phyloP scores from a whole-genome alignment of 352 stramenopile genomes.

The Pythium brachiatum region DNA sequence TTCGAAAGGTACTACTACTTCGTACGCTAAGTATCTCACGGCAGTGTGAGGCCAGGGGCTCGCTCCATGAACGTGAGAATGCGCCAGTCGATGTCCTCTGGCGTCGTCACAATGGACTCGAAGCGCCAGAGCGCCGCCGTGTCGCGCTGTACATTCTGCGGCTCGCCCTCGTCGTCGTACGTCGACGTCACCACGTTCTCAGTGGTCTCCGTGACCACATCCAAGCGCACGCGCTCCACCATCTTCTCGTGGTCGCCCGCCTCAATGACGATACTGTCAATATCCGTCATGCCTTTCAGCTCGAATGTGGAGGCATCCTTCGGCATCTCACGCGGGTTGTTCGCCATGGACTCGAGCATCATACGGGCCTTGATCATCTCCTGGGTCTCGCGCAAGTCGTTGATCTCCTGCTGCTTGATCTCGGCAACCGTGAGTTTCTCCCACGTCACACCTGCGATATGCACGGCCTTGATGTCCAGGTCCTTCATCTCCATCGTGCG shows the following conservation, averaged over 20 bases:
- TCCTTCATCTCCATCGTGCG: constrained; percentile 27
- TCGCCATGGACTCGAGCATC: constrained; percentile 13
- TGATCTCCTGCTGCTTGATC: constrained; percentile 27
- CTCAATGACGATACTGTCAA: constrained; percentile 30
- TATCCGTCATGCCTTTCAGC: constrained; percentile 17
- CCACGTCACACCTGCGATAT: constrained; percentile 24
- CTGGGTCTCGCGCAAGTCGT: constrained; percentile 21
- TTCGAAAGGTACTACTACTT: too few relatives aligned
- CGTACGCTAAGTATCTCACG: too few relatives aligned
- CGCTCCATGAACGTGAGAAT: constrained; percentile 39
- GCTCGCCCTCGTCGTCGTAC: constrained; percentile 9
- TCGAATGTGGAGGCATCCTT: neutral
- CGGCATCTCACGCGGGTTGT: constrained; percentile 7
- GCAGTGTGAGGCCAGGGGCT: constrained; percentile 5
- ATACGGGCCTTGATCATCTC: constrained; percentile 26
- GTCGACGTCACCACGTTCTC: constrained; percentile 25
- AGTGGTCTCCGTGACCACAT: constrained; percentile 26
- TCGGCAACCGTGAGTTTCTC: constrained; percentile 27
- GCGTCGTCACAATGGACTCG: constrained; percentile 53
- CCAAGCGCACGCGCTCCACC: constrained; percentile 24
- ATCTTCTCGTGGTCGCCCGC: constrained; percentile 27
- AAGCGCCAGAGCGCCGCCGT: constrained; percentile 42
- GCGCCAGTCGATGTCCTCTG: constrained; percentile 63
- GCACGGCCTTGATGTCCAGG: constrained; percentile 26
- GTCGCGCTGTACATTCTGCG: constrained; percentile 21